phyloP scores from a whole-genome alignment of 768 basidiomycete genomes.

The Rubroboletus pulcherrimus region DNA sequence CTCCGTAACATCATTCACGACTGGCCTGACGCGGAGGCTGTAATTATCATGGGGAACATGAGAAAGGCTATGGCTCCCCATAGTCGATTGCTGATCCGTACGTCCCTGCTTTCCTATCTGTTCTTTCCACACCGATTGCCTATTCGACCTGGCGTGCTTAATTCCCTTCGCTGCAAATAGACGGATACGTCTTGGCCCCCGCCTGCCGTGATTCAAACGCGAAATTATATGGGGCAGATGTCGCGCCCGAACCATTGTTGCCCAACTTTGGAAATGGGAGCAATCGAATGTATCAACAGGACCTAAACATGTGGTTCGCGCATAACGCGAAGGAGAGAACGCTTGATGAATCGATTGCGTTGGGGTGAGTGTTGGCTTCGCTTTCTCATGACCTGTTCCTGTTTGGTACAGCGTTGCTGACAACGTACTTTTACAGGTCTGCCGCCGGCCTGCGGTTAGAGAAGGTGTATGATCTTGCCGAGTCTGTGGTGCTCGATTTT shows the following conservation, averaged over 20 bases:
- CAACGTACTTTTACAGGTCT: slow-evolving; percentile 3
- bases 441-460: slow-evolving; percentile 20
- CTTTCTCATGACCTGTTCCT: no score
- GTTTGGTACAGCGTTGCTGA: neutral
- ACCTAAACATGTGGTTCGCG: slow-evolving; percentile 43
- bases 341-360: slow-evolving; percentile 35
- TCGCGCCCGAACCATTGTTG: slow-evolving; percentile 44
- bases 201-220: slow-evolving; percentile 7
- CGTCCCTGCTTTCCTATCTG: neutral
- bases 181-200: slow-evolving; percentile 20
- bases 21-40: slow-evolving; percentile 35
- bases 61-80: slow-evolving; percentile 25
- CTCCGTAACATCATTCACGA: slow-evolving; percentile 32
- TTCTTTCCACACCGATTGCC: neutral
- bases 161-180: slow-evolving; percentile 5
- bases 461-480: slow-evolving; percentile 27
- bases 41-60: slow-evolving; percentile 30
- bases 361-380: slow-evolving; percentile 24
- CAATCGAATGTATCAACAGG: slow-evolving; percentile 40
- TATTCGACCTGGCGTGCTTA: no score
- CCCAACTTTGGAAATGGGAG: slow-evolving; percentile 46
- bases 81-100: slow-evolving; percentile 34
- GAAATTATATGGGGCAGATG: slow-evolving; percentile 13
- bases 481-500: slow-evolving; percentile 25
- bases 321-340: slow-evolving; percentile 44